phyloP scores from a whole-genome alignment of 2,329 filamentous ascomycete species.

The Microdochium trichocladiopsis region DNA sequence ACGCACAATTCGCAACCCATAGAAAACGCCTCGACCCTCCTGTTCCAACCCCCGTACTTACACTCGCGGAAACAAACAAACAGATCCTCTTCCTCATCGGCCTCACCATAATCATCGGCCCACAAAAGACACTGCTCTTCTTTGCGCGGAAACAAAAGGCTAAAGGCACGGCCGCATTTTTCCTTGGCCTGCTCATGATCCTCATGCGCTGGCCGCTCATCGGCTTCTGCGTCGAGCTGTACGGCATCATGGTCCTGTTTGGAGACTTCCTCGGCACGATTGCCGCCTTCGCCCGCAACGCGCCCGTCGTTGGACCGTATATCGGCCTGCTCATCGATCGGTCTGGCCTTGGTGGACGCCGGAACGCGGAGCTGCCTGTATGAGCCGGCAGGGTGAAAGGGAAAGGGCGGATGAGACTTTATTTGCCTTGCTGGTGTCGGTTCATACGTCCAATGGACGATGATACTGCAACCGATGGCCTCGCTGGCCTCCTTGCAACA shows the following conservation, averaged over 20 bases:
- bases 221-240: slow-evolving; percentile 84
- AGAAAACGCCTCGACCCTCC: too few species aligned
- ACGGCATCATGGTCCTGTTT: slow-evolving; percentile 89
- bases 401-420: neutral
- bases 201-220: slow-evolving; percentile 84
- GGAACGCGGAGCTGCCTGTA: slow-evolving; percentile 73
- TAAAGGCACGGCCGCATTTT: slow-evolving; percentile 85
- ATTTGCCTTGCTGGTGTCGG: too few species aligned
- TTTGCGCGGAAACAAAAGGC: slow-evolving; percentile 91
- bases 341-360: slow-evolving; percentile 54
- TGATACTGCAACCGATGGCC: too few species aligned
- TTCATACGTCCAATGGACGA: too few species aligned
- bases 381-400: slow-evolving; percentile 28
- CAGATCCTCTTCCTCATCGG: slow-evolving; percentile 97
- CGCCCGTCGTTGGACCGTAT: slow-evolving; percentile 82
- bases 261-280: slow-evolving; percentile 95
- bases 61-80: slow-evolving; percentile 5
- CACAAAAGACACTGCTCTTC: slow-evolving; percentile 85
- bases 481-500: too few species aligned
- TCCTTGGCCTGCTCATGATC: slow-evolving; percentile 75
- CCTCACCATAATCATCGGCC: slow-evolving; percentile 90
- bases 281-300: slow-evolving; percentile 74
- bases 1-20: too few species aligned
- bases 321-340: slow-evolving; percentile 70
- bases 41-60: too few species aligned